Conservation (phyloP, 352 stramenopile genomes). For the Phytophthora sp. region DNA sequence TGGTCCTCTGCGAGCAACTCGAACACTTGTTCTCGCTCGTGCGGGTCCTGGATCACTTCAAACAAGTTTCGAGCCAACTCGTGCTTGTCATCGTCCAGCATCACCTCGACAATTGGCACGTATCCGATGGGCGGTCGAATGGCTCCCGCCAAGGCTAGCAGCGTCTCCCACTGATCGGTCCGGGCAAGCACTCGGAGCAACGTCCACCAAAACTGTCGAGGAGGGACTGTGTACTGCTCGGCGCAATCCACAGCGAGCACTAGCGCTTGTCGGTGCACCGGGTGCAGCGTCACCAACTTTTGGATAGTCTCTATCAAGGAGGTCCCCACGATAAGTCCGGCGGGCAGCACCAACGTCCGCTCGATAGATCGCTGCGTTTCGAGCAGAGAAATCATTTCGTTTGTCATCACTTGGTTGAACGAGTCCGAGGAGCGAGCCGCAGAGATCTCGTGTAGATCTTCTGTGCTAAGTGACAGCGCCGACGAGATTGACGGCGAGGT, state of each 20-base stretch:
- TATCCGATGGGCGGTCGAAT: conserved; percentile 54
- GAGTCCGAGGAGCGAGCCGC: conserved; percentile 31
- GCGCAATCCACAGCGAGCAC: conserved; percentile 41
- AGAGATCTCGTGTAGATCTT: conserved; percentile 19
- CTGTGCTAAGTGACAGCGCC: conserved; percentile 8
- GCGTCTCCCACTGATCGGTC: conserved; percentile 54
- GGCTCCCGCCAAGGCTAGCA: conserved; percentile 43
- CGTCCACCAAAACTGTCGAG: conserved; percentile 64
- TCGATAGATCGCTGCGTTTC: conserved; percentile 52
- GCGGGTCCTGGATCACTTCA: conserved; percentile 26
- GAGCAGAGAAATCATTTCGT: conserved; percentile 53
- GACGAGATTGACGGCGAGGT: conserved; percentile 26
- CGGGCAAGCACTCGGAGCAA: conserved; percentile 47
- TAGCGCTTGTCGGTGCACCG: conserved; percentile 44
- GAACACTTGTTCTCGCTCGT: conserved; percentile 45
- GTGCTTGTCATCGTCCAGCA: conserved; percentile 49
- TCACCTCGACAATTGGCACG: conserved; percentile 45
- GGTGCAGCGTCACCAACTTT: conserved; percentile 61
- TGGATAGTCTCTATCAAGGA: conserved; percentile 67
- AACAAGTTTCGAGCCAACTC: conserved; percentile 49
- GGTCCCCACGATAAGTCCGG: conserved; percentile 51
- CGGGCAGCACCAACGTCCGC: conserved; percentile 39
- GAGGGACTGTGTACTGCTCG: conserved; percentile 48
- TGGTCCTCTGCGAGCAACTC: conserved; percentile 30
- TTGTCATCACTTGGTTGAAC: conserved; percentile 58